These are phyloP conservation scores for Lactarius psammicola DNA, from an alignment of 768 basidiomycete genomes.

Conservation along the genomic window DNA sequence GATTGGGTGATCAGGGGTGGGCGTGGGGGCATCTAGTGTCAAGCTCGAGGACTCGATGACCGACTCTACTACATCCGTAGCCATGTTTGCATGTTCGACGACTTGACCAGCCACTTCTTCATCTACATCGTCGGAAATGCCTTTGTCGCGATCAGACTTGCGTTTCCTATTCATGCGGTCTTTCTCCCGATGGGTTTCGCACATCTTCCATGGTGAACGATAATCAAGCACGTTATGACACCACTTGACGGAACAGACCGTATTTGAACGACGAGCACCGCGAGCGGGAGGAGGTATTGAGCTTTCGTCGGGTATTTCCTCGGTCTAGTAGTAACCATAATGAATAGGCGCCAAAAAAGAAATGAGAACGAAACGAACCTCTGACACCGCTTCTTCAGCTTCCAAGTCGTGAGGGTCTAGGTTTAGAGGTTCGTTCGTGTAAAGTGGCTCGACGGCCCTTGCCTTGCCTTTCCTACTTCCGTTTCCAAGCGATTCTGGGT, in stretches of 20 bases:
- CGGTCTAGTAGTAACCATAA: neutral
- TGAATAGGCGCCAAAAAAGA: neutral
- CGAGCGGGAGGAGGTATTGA: conserved; percentile 35
- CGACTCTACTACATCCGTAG: conserved; percentile 1
- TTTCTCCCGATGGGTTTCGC: conserved; percentile 45
- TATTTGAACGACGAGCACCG: conserved; percentile 37
- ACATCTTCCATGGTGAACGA: conserved; percentile 48
- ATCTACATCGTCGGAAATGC: conserved; percentile 4
- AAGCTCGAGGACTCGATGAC: neutral
- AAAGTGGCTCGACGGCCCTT: conserved; percentile 4
- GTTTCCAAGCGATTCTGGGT: neutral
- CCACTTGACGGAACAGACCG: conserved; percentile 40
- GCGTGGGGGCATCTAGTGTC: neutral
- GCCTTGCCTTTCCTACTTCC: conserved; percentile 4
- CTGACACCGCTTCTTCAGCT: conserved; percentile 5
- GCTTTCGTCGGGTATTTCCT: conserved; percentile 20
- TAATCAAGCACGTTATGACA: conserved; percentile 48
- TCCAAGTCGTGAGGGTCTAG: conserved; percentile 15
- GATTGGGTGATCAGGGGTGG: neutral
- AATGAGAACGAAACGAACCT: conserved; percentile 15
- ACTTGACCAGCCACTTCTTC: conserved; percentile 6
- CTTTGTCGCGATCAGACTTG: conserved; percentile 33
- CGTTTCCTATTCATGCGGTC: conserved; percentile 37
- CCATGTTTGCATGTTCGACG: neutral
- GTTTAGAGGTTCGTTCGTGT: conserved; percentile 13